Evolutionary conservation across 768 basidiomycete species (phyloP).

Genomic region (Hericium coralloides): DNA sequence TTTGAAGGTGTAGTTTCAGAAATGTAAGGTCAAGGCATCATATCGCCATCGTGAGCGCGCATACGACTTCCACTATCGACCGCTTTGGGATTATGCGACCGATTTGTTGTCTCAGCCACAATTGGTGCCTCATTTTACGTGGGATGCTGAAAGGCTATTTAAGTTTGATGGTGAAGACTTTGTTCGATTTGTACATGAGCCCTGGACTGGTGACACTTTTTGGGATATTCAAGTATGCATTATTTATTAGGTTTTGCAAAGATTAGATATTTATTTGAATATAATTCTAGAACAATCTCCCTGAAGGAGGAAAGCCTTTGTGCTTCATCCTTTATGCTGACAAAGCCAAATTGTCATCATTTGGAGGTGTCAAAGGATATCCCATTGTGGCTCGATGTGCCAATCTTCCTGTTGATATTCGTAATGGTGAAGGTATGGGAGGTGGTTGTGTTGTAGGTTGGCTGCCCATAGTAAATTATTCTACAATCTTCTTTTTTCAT

Average conservation of each 20-base stretch:
- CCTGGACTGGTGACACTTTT: constrained; percentile 27
- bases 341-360: constrained; percentile 12
- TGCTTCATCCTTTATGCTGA: constrained; percentile 14
- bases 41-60: constrained; percentile 11
- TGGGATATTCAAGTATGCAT: constrained; percentile 29
- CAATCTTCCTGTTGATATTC: constrained; percentile 13
- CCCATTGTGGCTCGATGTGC: constrained; percentile 11
- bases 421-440: constrained; percentile 13
- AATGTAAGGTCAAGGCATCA: constrained; percentile 11
- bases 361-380: constrained; percentile 16
- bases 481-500: background rate
- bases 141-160: constrained; percentile 24
- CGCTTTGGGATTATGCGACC: constrained; percentile 22
- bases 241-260: no score
- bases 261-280: background rate
- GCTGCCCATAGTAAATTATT: constrained; percentile 12
- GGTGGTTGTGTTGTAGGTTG: constrained; percentile 13
- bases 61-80: constrained; percentile 17
- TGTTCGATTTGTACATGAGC: constrained; percentile 25
- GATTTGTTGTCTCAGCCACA: constrained; percentile 21
- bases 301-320: constrained; percentile 6
- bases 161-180: constrained; percentile 21
- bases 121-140: constrained; percentile 18
- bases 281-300: background rate
- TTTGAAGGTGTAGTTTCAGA: constrained; percentile 8